Evolutionary conservation across 2,329 filamentous ascomycete species (phyloP), one percentile per base, ranked within the genome.

Genomic region (Seiridium cupressi): DNA sequence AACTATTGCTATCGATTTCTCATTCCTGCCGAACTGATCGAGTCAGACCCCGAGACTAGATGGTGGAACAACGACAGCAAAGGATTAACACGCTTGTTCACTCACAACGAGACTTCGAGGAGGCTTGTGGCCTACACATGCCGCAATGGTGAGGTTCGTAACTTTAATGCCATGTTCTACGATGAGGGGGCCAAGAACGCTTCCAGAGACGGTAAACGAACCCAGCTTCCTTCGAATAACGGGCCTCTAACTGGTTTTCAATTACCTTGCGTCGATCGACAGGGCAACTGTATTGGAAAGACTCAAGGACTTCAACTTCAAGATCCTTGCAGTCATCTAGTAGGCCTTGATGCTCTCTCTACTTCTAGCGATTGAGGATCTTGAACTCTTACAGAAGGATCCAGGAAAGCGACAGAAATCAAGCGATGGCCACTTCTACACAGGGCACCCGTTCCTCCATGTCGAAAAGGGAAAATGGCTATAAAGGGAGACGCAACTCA

Each of bases 1-100:
- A 64, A 73, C 63, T 61, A 65, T 56, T 73, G 68, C 35, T 75
- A 73, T 62, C 69, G 75, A 11, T 74, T 76, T 60, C 67, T 75
- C 47, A 73, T 77, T 18, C 66, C 70, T 9, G 62, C 70, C 1
- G 49, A 60, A 6, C 68, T 71, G 26, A 63, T 75, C 44, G 63
- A 60, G n/a, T 63, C 62, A 3, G 69, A 74, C 51, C 67, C 69
- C 8, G 63, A 70, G n/a, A 73, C 72, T 5, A 65, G 64, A 1
- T 63, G 65, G 31, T 70, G 73, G 44, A 65, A 69, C 4, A 63
- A 71, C 40, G 65, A 62, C 13, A 63, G 65, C 40, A 64, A 66
- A n/a, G 66, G 64, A 2, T 55, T 57, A 36, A 60, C 68, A 47
- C 70, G 64, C 42, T 57, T 70, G 42, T 61, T 68, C 53, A 58